Percentiles rank a stretch among this genome's conserved stretches.
Evolutionary conservation across 768 basidiomycete species (phyloP).

Genomic region (Boletus sp.): DNA sequence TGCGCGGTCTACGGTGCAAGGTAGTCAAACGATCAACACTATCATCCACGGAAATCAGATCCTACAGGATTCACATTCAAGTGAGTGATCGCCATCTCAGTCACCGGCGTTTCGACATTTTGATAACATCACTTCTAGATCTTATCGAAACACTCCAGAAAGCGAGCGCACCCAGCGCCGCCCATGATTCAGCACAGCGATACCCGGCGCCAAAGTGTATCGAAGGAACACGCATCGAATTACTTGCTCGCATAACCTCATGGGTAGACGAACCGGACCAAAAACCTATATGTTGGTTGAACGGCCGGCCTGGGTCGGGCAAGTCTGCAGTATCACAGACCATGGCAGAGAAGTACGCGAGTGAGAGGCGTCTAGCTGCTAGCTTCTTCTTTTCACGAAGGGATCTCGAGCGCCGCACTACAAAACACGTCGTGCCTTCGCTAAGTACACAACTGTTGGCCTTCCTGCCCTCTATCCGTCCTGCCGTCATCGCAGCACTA

Average conservation of each 20-base stretch:
- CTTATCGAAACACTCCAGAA: too few relatives aligned
- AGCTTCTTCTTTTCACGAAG: constrained; percentile 38
- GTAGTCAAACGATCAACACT: too few relatives aligned
- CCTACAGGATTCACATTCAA: too few relatives aligned
- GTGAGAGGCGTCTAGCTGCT: constrained; percentile 25
- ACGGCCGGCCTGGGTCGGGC: constrained; percentile 24
- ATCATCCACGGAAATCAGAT: too few relatives aligned
- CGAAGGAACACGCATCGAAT: too few relatives aligned
- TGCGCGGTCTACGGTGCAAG: constrained; percentile 1
- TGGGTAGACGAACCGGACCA: too few relatives aligned
- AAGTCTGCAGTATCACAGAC: not conserved
- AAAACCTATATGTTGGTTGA: constrained; percentile 19
- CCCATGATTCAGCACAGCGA: constrained; percentile 18
- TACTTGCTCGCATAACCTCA: too few relatives aligned
- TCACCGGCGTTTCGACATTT: too few relatives aligned
- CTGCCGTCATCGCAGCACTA: too few relatives aligned
- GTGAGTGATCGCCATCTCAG: too few relatives aligned
- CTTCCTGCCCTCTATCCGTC: not conserved
- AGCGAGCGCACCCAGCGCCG: not conserved
- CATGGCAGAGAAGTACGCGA: not conserved
- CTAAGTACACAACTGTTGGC: constrained; percentile 31
- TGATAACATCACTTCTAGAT: too few relatives aligned
- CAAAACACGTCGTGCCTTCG: constrained; percentile 28
- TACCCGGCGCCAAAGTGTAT: constrained; percentile 3
- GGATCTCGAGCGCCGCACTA: constrained; percentile 23